Conservation (phyloP, 2,329 filamentous ascomycete genomes). For the Phialocephala sp. region DNA sequence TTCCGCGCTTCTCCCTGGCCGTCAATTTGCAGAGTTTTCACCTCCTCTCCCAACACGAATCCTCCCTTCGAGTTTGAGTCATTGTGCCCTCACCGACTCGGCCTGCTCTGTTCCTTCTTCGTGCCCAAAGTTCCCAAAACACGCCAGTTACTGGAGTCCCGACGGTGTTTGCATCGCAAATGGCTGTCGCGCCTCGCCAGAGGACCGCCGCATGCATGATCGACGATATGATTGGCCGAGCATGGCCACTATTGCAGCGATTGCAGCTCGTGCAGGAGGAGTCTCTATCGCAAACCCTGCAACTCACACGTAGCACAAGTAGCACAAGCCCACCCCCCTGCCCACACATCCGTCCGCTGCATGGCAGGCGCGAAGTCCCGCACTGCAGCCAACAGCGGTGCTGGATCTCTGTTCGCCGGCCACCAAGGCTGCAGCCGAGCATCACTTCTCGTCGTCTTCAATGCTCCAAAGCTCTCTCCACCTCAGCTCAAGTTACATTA, state of each 20-base stretch:
- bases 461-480: background rate
- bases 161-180: conserved; percentile 25
- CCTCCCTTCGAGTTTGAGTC: conserved; percentile 12
- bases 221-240: conserved; percentile 22
- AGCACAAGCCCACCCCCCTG: background rate
- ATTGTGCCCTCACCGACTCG: conserved; percentile 22
- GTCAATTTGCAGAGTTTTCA: conserved; percentile 37
- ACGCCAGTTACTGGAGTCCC: conserved; percentile 18
- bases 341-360: conserved; percentile 4
- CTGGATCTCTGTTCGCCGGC: conserved; percentile 12
- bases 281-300: conserved; percentile 18
- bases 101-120: conserved; percentile 18
- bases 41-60: conserved; percentile 19
- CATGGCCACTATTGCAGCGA: background rate
- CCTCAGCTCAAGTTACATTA: background rate
- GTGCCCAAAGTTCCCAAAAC: conserved; percentile 5
- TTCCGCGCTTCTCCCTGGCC: conserved; percentile 25
- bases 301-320: conserved; percentile 16
- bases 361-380: conserved; percentile 24
- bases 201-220: conserved; percentile 18
- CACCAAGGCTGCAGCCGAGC: conserved; percentile 19
- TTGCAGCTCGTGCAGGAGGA: background rate
- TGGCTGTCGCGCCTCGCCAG: background rate
- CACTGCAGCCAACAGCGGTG: conserved; percentile 21
- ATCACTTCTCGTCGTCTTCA: background rate